A percentile compares a stretch with the other conserved stretches of the same genome.
Conservation (phyloP, 2,329 filamentous ascomycete genomes). For the Endocalyx cinctus region DNA sequence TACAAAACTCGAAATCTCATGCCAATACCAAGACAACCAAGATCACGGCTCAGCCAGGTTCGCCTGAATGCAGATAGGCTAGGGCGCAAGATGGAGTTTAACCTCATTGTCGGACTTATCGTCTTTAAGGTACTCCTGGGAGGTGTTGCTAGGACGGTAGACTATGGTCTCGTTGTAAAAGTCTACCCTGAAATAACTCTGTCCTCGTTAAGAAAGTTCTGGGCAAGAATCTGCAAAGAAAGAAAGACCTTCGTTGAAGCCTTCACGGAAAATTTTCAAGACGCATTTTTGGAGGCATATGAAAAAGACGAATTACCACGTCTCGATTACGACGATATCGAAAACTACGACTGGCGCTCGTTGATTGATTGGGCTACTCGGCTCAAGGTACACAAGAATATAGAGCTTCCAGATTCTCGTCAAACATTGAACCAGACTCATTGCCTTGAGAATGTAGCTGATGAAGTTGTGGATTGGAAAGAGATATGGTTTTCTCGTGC, state of each 20-base stretch:
- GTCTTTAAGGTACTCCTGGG: slow-evolving; percentile 55
- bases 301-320: slow-evolving; percentile 54
- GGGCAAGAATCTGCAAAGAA: slow-evolving; percentile 47
- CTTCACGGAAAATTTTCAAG: slow-evolving; percentile 59
- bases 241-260: slow-evolving; percentile 50
- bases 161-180: slow-evolving; percentile 55
- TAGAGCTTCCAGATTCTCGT: slow-evolving; percentile 45
- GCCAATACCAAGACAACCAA: slow-evolving; percentile 22
- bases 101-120: slow-evolving; percentile 54
- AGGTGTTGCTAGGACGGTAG: slow-evolving; percentile 53
- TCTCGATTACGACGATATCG: slow-evolving; percentile 59
- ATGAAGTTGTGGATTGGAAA: slow-evolving; percentile 42
- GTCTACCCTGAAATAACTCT: slow-evolving; percentile 52
- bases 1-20: slow-evolving; percentile 26
- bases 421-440: slow-evolving; percentile 40
- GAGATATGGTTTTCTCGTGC: slow-evolving; percentile 53
- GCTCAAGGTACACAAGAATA: slow-evolving; percentile 40
- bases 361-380: slow-evolving; percentile 64
- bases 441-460: slow-evolving; percentile 32
- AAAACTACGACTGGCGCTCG: slow-evolving; percentile 63
- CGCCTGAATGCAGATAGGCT: slow-evolving; percentile 25
- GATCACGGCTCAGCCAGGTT: slow-evolving; percentile 29
- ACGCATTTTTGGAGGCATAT: slow-evolving; percentile 62
- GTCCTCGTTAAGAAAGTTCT: slow-evolving; percentile 49
- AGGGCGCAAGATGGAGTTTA: slow-evolving; percentile 37